Evolutionary conservation across 257 asterid genomes (phyloP).

Genomic region (Ocimum tenuiflorum): DNA sequence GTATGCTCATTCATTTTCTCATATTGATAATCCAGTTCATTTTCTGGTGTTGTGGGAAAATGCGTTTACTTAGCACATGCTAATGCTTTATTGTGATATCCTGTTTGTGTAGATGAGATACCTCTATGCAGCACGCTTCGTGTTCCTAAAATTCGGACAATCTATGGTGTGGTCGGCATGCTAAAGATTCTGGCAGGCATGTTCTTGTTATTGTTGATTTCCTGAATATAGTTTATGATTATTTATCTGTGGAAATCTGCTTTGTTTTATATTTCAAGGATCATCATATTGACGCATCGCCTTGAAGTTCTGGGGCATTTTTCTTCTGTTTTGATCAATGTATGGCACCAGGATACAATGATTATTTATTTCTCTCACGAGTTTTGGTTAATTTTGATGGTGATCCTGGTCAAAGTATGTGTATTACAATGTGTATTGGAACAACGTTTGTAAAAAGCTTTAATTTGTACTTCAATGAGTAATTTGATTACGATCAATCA

Average conservation of each 20-base stretch:
- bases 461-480: conserved; percentile 3
- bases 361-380: background rate
- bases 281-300: background rate
- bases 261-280: background rate
- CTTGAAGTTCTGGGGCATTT: conserved; percentile 1
- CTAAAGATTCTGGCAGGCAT: conserved; percentile 82
- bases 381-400: background rate
- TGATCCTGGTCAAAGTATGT: background rate
- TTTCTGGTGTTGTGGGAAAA: too few relatives aligned
- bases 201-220: conserved; percentile 20
- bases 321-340: conserved; percentile 3
- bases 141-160: conserved; percentile 70
- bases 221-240: background rate
- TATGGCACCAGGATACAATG: background rate
- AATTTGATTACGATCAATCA: background rate
- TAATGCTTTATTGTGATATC: background rate
- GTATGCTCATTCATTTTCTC: conserved; percentile 22
- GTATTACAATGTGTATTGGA: background rate
- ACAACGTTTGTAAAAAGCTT: background rate
- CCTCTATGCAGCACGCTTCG: conserved; percentile 65
- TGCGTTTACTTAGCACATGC: background rate
- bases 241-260: background rate
- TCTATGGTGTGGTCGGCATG: conserved; percentile 84
- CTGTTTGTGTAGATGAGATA: conserved; percentile 51
- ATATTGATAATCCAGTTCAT: background rate